Evolutionary conservation across 441 rosid species (phyloP).

Genomic region (Breynia disticha): DNA sequence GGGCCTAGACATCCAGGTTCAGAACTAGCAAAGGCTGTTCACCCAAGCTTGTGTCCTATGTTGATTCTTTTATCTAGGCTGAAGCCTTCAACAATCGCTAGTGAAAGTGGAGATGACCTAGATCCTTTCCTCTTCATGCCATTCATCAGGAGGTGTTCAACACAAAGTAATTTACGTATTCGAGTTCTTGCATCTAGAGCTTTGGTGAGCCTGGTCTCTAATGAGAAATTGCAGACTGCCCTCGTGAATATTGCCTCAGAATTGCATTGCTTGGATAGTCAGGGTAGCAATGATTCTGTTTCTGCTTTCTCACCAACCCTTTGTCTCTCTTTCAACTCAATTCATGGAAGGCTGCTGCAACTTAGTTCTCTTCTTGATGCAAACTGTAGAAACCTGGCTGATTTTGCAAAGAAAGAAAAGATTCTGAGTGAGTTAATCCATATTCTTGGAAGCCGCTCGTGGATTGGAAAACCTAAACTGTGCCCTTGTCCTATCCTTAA

Average conservation of each 20-base stretch:
- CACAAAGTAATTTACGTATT: constrained; percentile 73
- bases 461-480: constrained; percentile 65
- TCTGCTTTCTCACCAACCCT: constrained; percentile 12
- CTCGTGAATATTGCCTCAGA: constrained; percentile 62
- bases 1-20: constrained; percentile 48
- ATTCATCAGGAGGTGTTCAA: constrained; percentile 86
- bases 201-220: constrained; percentile 84
- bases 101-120: constrained; percentile 82
- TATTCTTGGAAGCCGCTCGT: constrained; percentile 44
- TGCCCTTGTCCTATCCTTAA: constrained; percentile 84
- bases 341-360: constrained; percentile 86
- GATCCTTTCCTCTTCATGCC: constrained; percentile 93
- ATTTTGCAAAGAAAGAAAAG: constrained; percentile 64
- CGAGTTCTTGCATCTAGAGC: constrained; percentile 95
- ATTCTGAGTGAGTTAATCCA: constrained; percentile 54
- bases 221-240: constrained; percentile 68
- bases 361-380: constrained; percentile 66
- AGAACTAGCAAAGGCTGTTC: constrained; percentile 62
- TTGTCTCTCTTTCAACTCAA: constrained; percentile 46
- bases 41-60: constrained; percentile 95
- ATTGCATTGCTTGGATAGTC: constrained; percentile 34
- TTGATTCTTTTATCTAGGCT: constrained; percentile 92
- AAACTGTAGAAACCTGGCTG: constrained; percentile 76
- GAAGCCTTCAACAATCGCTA: constrained; percentile 83
- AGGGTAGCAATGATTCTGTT: constrained; percentile 12